Evolutionary conservation across 75 land plant species (phyloP).

Genomic region (Pinus albicaulis): DNA sequence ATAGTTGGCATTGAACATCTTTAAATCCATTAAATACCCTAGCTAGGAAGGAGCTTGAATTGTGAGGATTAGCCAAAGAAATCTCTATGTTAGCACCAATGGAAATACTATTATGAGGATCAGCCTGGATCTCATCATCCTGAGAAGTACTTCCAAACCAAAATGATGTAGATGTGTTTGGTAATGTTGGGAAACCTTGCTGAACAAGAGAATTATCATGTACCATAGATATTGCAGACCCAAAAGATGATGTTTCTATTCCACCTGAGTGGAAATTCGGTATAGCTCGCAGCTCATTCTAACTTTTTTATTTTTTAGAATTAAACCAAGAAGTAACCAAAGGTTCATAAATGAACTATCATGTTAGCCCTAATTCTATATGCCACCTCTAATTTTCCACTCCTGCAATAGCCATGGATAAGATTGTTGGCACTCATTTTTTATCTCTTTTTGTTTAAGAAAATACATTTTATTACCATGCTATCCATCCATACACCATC

Average conservation of each 20-base stretch:
- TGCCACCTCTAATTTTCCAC: too few species aligned
- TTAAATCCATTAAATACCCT: too few species aligned
- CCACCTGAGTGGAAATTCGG: background rate
- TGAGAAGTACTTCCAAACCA: constrained; percentile 38
- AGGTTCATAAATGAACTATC: background rate
- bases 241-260: constrained; percentile 2
- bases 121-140: constrained; percentile 34
- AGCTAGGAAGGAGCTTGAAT: constrained; percentile 30
- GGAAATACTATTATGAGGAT: constrained; percentile 28
- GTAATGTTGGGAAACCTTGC: constrained; percentile 17
- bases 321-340: too few species aligned
- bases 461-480: too few species aligned
- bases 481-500: too few species aligned
- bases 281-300: background rate
- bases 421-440: too few species aligned
- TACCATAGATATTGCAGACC: background rate
- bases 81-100: constrained; percentile 28
- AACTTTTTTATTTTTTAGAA: constrained; percentile 1
- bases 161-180: constrained; percentile 16
- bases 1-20: too few species aligned
- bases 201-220: constrained; percentile 6
- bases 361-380: too few species aligned
- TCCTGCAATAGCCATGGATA: too few species aligned
- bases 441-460: too few species aligned
- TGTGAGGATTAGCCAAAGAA: constrained; percentile 33